These are phyloP conservation scores for Nannizzia gypsea DNA, from an alignment of 2,329 filamentous ascomycete species.

Conservation along the genomic window DNA sequence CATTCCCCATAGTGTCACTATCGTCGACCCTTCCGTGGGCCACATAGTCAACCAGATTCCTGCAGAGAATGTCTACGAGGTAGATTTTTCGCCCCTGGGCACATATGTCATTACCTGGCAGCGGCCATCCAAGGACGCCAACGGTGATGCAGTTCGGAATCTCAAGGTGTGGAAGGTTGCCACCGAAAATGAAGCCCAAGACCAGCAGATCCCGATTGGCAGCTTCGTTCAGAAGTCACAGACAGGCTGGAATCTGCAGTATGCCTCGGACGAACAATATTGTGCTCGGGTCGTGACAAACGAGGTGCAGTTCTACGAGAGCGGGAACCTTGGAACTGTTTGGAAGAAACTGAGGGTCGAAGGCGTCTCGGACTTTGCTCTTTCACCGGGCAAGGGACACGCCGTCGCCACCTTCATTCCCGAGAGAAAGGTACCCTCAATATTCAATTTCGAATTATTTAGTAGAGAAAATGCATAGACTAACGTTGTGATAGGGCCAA, in stretches of 20 bases:
- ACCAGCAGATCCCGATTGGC: slow-evolving; percentile 62
- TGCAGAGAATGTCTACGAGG: slow-evolving; percentile 77
- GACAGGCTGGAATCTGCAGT: slow-evolving; percentile 94
- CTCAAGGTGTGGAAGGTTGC: slow-evolving; percentile 87
- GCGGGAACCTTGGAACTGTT: slow-evolving; percentile 68
- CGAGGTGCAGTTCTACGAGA: slow-evolving; percentile 94
- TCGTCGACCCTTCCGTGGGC: slow-evolving; percentile 71
- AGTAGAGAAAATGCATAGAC: slow-evolving; percentile 12
- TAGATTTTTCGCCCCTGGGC: slow-evolving; percentile 85
- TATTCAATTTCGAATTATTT: not conserved
- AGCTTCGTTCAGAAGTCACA: slow-evolving; percentile 92
- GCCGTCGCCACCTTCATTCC: slow-evolving; percentile 91
- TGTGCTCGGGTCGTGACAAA: slow-evolving; percentile 92
- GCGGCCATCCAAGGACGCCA: slow-evolving; percentile 80
- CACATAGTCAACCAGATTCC: slow-evolving; percentile 62
- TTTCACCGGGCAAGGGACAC: slow-evolving; percentile 80
- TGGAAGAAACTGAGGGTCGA: slow-evolving; percentile 95
- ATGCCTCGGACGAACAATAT: slow-evolving; percentile 83
- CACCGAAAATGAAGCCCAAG: slow-evolving; percentile 37
- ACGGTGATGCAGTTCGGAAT: slow-evolving; percentile 89
- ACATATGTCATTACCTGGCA: slow-evolving; percentile 97
- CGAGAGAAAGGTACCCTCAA: slow-evolving; percentile 64
- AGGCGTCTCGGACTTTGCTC: slow-evolving; percentile 76
- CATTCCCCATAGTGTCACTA: slow-evolving; percentile 52
- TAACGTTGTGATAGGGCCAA: slow-evolving; percentile 53